Evolutionary conservation across 2,329 filamentous ascomycete genomes (phyloP).

Genomic region (Ascochyta clinopodiicola): DNA sequence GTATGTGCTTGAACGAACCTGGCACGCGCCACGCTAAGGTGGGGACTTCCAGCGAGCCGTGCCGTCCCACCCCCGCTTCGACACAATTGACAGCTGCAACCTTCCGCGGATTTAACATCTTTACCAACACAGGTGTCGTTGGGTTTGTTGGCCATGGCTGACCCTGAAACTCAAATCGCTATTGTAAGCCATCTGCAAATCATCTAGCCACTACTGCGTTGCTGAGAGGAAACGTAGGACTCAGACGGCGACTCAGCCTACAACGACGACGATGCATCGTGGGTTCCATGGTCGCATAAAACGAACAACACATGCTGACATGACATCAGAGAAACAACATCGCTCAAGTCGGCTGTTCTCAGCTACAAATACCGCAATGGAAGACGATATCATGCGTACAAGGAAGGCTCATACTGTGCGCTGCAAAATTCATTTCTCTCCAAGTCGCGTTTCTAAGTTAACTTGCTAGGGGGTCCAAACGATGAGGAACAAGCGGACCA

Average conservation of each 20-base stretch:
- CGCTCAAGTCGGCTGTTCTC: conserved; percentile 32
- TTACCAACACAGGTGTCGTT: background rate
- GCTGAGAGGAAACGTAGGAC: conserved; percentile 19
- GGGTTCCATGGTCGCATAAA: background rate
- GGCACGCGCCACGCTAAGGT: background rate
- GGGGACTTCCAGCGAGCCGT: conserved; percentile 16
- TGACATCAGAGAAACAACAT: conserved; percentile 26
- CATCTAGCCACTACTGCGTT: background rate
- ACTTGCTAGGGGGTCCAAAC: conserved; percentile 34
- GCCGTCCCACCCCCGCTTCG: conserved; percentile 9
- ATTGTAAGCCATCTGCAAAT: conserved; percentile 13
- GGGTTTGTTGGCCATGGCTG: conserved; percentile 19
- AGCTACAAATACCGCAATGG: conserved; percentile 39
- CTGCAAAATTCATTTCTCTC: background rate
- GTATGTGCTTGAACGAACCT: background rate
- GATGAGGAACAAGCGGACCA: conserved; percentile 48
- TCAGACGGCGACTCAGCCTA: conserved; percentile 28
- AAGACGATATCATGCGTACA: conserved; percentile 38
- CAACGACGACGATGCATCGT: conserved; percentile 29
- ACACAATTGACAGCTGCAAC: conserved; percentile 9
- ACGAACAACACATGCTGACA: conserved; percentile 1
- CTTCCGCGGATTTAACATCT: background rate
- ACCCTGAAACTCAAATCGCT: conserved; percentile 23
- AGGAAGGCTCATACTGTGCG: conserved; percentile 35
- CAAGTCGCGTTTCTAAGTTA: conserved; percentile 7